Percentiles rank a stretch among this genome's conserved stretches.
phyloP scores from a whole-genome alignment of 164 flowering plant genomes.

The Dillenia suffruticosa region DNA sequence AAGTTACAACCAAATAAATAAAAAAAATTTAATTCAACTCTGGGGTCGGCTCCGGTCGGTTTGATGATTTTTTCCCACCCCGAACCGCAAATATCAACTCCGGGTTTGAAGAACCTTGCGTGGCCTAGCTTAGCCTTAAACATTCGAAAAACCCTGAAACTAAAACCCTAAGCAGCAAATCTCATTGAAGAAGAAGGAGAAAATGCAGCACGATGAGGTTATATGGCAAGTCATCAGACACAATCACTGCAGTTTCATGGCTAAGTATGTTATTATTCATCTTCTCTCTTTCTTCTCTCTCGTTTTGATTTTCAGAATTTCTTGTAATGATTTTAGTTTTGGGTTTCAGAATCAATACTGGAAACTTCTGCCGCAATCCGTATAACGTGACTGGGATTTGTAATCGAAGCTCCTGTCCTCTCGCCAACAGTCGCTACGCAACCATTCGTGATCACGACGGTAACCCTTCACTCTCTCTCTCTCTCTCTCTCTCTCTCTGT shows the following conservation, averaged over 20 bases:
- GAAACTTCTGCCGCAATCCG: constrained; percentile 81
- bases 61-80: too few species aligned
- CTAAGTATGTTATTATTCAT: constrained; percentile 48
- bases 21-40: too few species aligned
- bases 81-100: too few species aligned
- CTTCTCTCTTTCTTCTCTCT: neutral
- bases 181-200: neutral
- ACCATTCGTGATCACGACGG: constrained; percentile 79
- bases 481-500: neutral
- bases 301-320: constrained; percentile 1
- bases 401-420: constrained; percentile 93
- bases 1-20: too few species aligned
- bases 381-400: constrained; percentile 90
- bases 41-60: too few species aligned
- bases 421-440: constrained; percentile 93
- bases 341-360: constrained; percentile 53
- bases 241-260: constrained; percentile 93
- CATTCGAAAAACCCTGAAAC: too few species aligned
- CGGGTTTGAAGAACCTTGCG: too few species aligned
- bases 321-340: neutral
- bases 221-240: constrained; percentile 94
- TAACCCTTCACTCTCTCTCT: constrained; percentile 7
- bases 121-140: too few species aligned
- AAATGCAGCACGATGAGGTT: constrained; percentile 94
- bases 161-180: too few species aligned